These are phyloP conservation scores for Wallemia hederae DNA, from an alignment of 1,284 basidiomycete species.

Conservation along the genomic window DNA sequence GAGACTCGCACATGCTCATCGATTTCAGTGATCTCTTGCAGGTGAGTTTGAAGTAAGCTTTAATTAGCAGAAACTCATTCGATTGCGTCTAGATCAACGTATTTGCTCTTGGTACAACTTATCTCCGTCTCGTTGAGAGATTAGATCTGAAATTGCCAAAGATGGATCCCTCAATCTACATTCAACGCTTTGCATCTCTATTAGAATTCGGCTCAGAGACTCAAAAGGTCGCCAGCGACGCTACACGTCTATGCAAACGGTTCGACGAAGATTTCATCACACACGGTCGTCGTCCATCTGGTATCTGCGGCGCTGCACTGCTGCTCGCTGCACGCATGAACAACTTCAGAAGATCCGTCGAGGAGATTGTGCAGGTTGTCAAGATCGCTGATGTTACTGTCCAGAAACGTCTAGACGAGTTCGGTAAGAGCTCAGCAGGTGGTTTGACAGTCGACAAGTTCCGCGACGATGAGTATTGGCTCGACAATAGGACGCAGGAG, in stretches of 20 bases:
- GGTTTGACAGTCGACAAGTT: conserved; percentile 71
- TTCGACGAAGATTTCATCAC: conserved; percentile 97
- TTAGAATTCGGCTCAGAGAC: conserved; percentile 92
- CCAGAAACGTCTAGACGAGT: conserved; percentile 82
- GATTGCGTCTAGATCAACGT: conserved; percentile 53
- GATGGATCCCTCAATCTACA: conserved; percentile 90
- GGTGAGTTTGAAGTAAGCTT: conserved; percentile 19
- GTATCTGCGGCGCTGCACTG: conserved; percentile 85
- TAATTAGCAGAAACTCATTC: background rate
- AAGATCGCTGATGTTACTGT: conserved; percentile 90
- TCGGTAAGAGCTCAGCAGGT: conserved; percentile 63
- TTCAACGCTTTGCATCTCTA: conserved; percentile 80
- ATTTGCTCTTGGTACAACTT: conserved; percentile 84
- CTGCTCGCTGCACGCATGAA: conserved; percentile 94
- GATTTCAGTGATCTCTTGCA: conserved; percentile 83
- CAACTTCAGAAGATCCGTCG: conserved; percentile 68
- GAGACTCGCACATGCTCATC: conserved; percentile 82
- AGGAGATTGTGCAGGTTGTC: conserved; percentile 92
- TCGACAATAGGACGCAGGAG: conserved; percentile 41
- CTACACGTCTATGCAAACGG: conserved; percentile 69
- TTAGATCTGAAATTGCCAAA: conserved; percentile 60
- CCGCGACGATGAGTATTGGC: conserved; percentile 21
- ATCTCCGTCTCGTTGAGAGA: conserved; percentile 70
- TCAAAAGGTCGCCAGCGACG: conserved; percentile 68
- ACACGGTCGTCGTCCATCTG: conserved; percentile 73